Base-by-base conservation (phyloP, 148 eudicot genomes). In the Cornus kousa region DNA sequence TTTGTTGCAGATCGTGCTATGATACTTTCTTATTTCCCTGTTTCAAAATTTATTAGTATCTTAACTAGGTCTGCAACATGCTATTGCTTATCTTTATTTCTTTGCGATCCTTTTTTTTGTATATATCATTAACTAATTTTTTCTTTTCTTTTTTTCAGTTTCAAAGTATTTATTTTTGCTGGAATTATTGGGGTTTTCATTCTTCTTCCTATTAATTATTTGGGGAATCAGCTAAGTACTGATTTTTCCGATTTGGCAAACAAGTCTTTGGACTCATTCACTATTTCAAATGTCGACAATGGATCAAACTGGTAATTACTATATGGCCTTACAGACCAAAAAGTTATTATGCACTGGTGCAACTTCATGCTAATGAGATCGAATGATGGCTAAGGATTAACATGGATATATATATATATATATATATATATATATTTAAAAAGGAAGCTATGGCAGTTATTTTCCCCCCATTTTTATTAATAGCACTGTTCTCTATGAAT, bases 231-330 rank as follows among this genome's bases (percentile, higher is more conserved):
- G 87, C 83, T 92, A 62, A 74, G 66, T 43, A 65, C 84, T 76
- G 95, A 91, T 83, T 82, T 91, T 73, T 84, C 88, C 71, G 92
- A 88, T 77, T 85, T 93, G 65, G 81, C 91, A 71, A 91, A 83
- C 81, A 89, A 84, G 82, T 87, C 97, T 65, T 73, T 93, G 88
- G 97, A 93, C 59, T 78, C 86, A 67, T 93, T 93, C 84, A 90
- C 89, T 82, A 90, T 93, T 81, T 93, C 97, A 73, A 91, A 93
- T 76, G 95, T 93, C 57, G 83, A 91, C 16, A 85, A 87, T 77
- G 97, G 97, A 69, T 93, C 97, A 80, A 89, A 86, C 78, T 83
- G 94, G 97, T 93, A 67, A 85, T 68, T 68, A 77, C n/a, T 65
- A 33, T 43, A 35, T 32, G n/a, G 20, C n/a, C 39, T 40, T 31